Evolutionary conservation across 768 basidiomycete genomes (phyloP), one percentile per base, ranked within the genome.

Genomic region (Neoboletus brunneissimus): DNA sequence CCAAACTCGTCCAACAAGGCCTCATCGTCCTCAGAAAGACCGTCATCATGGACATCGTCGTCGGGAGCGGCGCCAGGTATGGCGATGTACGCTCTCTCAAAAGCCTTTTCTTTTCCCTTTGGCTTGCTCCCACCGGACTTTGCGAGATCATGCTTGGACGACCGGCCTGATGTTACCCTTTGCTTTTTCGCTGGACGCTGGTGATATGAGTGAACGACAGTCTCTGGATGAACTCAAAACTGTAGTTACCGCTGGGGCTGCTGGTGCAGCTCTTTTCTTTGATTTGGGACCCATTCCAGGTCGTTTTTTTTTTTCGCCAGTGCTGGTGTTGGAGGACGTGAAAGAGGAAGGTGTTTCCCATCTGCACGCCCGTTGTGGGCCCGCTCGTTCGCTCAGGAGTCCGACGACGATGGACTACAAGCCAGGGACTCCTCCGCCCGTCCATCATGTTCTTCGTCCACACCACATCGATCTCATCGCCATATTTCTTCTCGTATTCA

Each of bases 381-480:
- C 15, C 2, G 27, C 46, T 32, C n/a, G 4, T 42, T 49, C 11
- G 29, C 22, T 35, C 20, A 31, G n/a, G n/a, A n/a, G n/a, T 15
- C 13, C 0, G 2, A 48, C 48, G 32, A 48, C 34, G 27, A 71
- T 71, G 71, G 65, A 71, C n/a, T 56, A 67, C 58, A 58, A 47
- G 51, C 64, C 61, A 5, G 80, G 81, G 34, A 75, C 77, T 22
- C 83, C 82, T 52, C 83, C 86, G 9, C 84, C 86, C 1, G 79
- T 81, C 8, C 81, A 84, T 50, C 86, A 89, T 70, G 77, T 84
- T 54, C 77, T 93, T 29, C 79, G 84, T 53, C 89, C 91, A 1
- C 91, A 93, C 63, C 91, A 94, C 67, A 75, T 93, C 49, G 80
- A 80, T 48, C 74, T 92, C 16, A 75, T 92, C 32, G 80, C 81